Percentiles rank a stretch among this genome's conserved stretches.
These are phyloP conservation scores for Moricandia moricandioides DNA, from an alignment of 345 rosid species.

Conservation along the genomic window DNA sequence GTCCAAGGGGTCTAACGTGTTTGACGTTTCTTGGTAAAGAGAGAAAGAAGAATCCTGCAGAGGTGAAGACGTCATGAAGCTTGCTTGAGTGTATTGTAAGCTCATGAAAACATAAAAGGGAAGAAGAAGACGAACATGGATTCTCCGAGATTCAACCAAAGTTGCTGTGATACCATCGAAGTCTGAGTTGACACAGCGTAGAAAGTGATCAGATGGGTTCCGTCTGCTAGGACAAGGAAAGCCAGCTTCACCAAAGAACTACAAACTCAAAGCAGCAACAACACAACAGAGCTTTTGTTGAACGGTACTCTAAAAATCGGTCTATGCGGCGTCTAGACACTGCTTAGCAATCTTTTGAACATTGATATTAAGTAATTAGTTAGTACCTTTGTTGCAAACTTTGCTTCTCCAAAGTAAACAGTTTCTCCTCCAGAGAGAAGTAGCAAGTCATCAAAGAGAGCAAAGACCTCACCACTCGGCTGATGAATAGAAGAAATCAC, in stretches of 20 bases:
- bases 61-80: background rate
- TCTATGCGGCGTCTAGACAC: background rate
- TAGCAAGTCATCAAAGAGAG: conserved; percentile 63
- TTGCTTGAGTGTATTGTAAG: background rate
- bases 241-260: conserved; percentile 75
- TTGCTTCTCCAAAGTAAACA: conserved; percentile 67
- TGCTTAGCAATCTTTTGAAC: no score
- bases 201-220: conserved; percentile 74
- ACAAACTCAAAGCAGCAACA: conserved; percentile 26
- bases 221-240: conserved; percentile 70
- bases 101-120: conserved; percentile 5
- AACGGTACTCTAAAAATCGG: background rate
- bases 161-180: conserved; percentile 51
- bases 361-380: no score
- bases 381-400: conserved; percentile 43
- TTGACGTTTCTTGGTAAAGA: conserved; percentile 45
- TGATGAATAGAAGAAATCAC: conserved; percentile 71
- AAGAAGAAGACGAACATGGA: conserved; percentile 30
- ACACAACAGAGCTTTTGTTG: conserved; percentile 10
- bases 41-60: conserved; percentile 33
- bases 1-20: conserved; percentile 60
- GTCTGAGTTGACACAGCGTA: conserved; percentile 63
- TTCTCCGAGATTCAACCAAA: conserved; percentile 39
- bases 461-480: conserved; percentile 79
- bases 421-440: conserved; percentile 67